A percentile compares a stretch with the other conserved stretches of the same genome.
These are phyloP conservation scores for Byssoonygena ceratinophila DNA, from an alignment of 2,329 filamentous ascomycete genomes.

Conservation along the genomic window DNA sequence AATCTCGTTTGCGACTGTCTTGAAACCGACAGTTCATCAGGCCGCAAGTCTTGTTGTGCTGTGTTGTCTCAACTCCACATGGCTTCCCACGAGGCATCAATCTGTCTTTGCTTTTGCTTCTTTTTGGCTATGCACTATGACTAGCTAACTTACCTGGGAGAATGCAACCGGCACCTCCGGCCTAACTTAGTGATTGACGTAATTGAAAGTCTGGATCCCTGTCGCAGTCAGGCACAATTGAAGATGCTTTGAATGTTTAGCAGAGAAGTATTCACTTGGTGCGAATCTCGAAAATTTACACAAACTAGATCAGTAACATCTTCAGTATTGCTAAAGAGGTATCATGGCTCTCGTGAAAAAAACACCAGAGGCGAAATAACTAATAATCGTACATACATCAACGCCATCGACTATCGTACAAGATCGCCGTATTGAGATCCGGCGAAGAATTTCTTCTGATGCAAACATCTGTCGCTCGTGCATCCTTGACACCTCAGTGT, in stretches of 20 bases:
- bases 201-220: background rate
- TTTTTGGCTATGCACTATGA: background rate
- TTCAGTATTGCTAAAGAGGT: background rate
- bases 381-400: background rate
- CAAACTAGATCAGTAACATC: background rate
- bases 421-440: slow-evolving; percentile 29
- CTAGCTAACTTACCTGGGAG: background rate
- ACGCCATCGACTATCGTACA: slow-evolving; percentile 23
- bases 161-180: background rate
- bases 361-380: background rate
- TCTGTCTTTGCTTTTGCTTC: background rate
- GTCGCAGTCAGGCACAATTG: background rate
- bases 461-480: slow-evolving; percentile 75
- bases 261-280: too few species aligned
- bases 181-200: background rate
- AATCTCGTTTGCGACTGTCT: background rate
- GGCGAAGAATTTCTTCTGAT: slow-evolving; percentile 57
- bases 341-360: background rate
- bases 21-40: background rate
- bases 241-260: too few species aligned
- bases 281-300: too few species aligned
- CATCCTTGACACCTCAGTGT: slow-evolving; percentile 84
- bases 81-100: slow-evolving; percentile 2
- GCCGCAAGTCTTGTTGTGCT: background rate
- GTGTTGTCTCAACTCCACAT: background rate